These are phyloP conservation scores for Clonostachys rosea DNA, from an alignment of 2,329 filamentous ascomycete species.

Conservation along the genomic window DNA sequence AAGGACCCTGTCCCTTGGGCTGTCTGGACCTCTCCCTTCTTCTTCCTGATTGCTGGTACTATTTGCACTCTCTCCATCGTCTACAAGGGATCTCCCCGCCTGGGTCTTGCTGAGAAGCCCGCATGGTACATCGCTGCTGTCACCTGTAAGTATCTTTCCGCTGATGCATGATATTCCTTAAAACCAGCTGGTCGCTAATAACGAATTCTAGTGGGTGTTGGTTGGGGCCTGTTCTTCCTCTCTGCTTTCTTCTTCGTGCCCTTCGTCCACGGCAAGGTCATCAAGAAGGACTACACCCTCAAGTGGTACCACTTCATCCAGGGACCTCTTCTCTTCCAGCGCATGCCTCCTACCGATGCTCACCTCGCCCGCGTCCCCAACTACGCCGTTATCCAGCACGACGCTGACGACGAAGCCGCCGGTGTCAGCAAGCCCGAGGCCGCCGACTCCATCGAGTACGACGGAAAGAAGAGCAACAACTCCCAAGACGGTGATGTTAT, in stretches of 20 bases:
- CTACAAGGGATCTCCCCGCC: constrained; percentile 73
- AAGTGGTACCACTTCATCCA: constrained; percentile 58
- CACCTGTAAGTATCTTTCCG: constrained; percentile 21
- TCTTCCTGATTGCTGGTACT: constrained; percentile 71
- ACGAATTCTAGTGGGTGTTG: constrained; percentile 43
- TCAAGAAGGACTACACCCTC: constrained; percentile 63
- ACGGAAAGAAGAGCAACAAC: constrained; percentile 15
- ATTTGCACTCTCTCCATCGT: constrained; percentile 74
- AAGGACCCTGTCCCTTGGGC: constrained; percentile 69
- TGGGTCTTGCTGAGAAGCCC: constrained; percentile 62
- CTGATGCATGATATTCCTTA: too few species aligned
- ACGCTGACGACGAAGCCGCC: constrained; percentile 36
- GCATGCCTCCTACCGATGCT: constrained; percentile 46
- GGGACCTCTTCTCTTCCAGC: constrained; percentile 61
- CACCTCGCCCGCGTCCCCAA: constrained; percentile 56
- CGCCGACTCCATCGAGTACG: background rate
- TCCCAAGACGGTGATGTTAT: constrained; percentile 38
- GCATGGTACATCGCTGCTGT: constrained; percentile 63
- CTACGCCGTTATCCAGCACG: constrained; percentile 72
- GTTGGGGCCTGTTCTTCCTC: constrained; percentile 53
- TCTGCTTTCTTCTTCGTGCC: constrained; percentile 70
- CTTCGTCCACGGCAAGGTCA: constrained; percentile 59
- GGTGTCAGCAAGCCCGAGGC: constrained; percentile 21
- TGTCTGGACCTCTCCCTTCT: constrained; percentile 68
- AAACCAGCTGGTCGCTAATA: too few species aligned